Evolutionary conservation across 352 stramenopile genomes (phyloP).

Genomic region (Phytopythium boreale): DNA sequence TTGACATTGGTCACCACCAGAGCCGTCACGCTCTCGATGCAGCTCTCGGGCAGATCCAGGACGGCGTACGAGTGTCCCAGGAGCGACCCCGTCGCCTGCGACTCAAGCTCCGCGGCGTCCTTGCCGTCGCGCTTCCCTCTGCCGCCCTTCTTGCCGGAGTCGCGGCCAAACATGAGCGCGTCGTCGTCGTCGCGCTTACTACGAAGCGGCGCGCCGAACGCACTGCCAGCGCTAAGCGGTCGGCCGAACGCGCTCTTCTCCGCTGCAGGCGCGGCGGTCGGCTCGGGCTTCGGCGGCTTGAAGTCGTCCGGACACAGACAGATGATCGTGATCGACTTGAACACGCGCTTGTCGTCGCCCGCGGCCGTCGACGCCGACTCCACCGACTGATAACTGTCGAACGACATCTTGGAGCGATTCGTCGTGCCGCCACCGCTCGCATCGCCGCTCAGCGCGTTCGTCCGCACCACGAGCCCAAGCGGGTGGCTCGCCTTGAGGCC

Average conservation of each 20-base stretch:
- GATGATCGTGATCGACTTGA: constrained; percentile 73
- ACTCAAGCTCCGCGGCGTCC: constrained; percentile 38
- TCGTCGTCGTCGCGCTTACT: constrained; percentile 55
- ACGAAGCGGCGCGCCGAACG: constrained; percentile 36
- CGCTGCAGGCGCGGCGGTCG: not conserved
- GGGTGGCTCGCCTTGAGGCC: constrained; percentile 31
- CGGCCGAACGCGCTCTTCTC: not conserved
- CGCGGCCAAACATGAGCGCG: constrained; percentile 36
- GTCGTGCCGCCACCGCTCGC: constrained; percentile 12
- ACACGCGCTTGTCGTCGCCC: constrained; percentile 31
- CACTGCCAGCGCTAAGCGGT: not conserved
- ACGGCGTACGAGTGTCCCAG: constrained; percentile 69
- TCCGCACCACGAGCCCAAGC: constrained; percentile 60
- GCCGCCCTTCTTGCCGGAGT: constrained; percentile 17
- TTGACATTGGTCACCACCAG: constrained; percentile 43
- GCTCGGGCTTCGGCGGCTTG: constrained; percentile 37
- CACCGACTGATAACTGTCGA: constrained; percentile 24
- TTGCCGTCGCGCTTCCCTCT: constrained; percentile 27
- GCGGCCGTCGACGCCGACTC: constrained; percentile 2
- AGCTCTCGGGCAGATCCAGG: constrained; percentile 76
- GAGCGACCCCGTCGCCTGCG: constrained; percentile 50
- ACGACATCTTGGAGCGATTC: constrained; percentile 40
- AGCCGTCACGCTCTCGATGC: constrained; percentile 63
- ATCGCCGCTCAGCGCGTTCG: constrained; percentile 23
- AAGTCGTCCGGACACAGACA: constrained; percentile 70